Percentiles rank a stretch among this genome's conserved stretches.
These are phyloP conservation scores for Loxodes magnus DNA, from an alignment of 73 alveolate genomes.

Conservation along the genomic window DNA sequence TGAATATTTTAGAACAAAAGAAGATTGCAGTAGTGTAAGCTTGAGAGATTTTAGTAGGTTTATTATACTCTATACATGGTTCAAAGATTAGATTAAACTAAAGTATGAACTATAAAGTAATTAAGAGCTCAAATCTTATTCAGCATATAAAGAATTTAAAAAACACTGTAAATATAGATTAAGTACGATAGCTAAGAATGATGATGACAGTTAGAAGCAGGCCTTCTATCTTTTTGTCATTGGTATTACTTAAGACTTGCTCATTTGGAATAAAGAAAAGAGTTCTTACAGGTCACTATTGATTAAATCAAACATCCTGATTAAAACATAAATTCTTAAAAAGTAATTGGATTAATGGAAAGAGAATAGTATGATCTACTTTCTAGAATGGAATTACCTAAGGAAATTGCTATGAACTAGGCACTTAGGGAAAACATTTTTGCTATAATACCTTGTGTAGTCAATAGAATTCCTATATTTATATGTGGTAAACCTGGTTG, in stretches of 20 bases:
- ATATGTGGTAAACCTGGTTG: conserved; percentile 67
- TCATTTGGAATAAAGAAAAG: conserved; percentile 20
- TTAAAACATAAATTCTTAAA: no score
- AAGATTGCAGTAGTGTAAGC: conserved; percentile 48
- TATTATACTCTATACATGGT: conserved; percentile 42
- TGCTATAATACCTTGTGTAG: conserved; percentile 40
- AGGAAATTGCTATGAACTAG: conserved; percentile 44
- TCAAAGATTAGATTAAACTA: conserved; percentile 21
- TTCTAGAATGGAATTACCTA: conserved; percentile 24
- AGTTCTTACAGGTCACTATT: conserved; percentile 13
- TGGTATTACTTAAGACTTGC: conserved; percentile 37
- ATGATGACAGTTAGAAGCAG: conserved; percentile 14
- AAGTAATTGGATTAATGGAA: conserved; percentile 13
- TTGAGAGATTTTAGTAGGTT: conserved; percentile 59
- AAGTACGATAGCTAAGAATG: not conserved
- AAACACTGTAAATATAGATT: conserved; percentile 4
- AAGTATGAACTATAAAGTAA: no score
- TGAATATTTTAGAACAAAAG: conserved; percentile 21
- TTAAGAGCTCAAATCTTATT: conserved; percentile 17
- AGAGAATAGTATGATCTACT: conserved; percentile 23
- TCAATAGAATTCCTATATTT: conserved; percentile 49
- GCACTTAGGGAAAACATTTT: conserved; percentile 47
- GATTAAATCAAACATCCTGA: conserved; percentile 1
- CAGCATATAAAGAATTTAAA: conserved; percentile 20
- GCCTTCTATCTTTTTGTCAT: conserved; percentile 29